These are phyloP conservation scores for Panaeolus papilionaceus DNA, from an alignment of 768 basidiomycete genomes.

Conservation along the genomic window DNA sequence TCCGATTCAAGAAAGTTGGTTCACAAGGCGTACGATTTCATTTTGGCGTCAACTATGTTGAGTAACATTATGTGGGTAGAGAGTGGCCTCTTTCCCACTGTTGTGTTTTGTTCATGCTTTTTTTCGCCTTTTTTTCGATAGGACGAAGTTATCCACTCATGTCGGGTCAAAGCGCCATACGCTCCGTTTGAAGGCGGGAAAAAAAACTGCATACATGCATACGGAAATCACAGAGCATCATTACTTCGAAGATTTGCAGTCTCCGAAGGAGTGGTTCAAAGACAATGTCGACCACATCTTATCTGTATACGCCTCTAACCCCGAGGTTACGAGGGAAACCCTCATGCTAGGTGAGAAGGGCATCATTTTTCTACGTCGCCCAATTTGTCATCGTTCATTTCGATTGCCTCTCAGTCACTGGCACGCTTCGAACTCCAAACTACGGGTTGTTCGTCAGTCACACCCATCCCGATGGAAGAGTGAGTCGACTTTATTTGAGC, in stretches of 20 bases:
- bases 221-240: slow-evolving; percentile 28
- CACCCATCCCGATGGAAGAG: slow-evolving; percentile 30
- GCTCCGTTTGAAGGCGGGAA: slow-evolving; percentile 22
- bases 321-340: slow-evolving; percentile 28
- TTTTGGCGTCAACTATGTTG: slow-evolving; percentile 23
- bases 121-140: too few relatives aligned
- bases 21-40: slow-evolving; percentile 46
- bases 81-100: too few relatives aligned
- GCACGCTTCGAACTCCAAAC: slow-evolving; percentile 27
- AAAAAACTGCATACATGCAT: slow-evolving; percentile 26
- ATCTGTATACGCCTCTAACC: slow-evolving; percentile 23
- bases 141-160: too few relatives aligned
- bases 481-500: slow-evolving; percentile 14
- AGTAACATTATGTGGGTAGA: slow-evolving; percentile 44
- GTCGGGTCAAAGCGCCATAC: slow-evolving; percentile 26
- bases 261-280: slow-evolving; percentile 29
- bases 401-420: slow-evolving; percentile 21
- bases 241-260: slow-evolving; percentile 27
- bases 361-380: too few relatives aligned
- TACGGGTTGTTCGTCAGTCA: slow-evolving; percentile 31
- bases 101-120: background rate
- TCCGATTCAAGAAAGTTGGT: too few relatives aligned
- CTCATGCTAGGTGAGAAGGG: slow-evolving; percentile 25
- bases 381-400: background rate
- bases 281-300: slow-evolving; percentile 27